Evolutionary conservation across 1,139 yeast genomes (phyloP).

Genomic region (Chernovozyma aurita): DNA sequence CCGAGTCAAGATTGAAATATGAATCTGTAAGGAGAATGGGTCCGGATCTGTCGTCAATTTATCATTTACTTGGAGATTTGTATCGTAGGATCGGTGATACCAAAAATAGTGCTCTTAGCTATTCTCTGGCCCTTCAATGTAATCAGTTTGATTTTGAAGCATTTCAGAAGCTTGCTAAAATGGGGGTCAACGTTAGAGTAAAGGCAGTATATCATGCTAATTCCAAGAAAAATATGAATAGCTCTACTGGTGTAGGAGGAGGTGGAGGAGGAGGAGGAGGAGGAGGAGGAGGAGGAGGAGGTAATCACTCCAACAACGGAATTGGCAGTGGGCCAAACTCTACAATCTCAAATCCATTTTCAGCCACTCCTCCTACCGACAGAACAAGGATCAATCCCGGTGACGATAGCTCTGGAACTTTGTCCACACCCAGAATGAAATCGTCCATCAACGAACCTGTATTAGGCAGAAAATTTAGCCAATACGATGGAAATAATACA

Average conservation of each 20-base stretch:
- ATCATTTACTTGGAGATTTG: constrained; percentile 67
- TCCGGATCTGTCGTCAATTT: constrained; percentile 67
- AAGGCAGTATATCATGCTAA: constrained; percentile 49
- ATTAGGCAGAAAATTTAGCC: constrained; percentile 1
- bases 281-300: not conserved
- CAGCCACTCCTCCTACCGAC: constrained; percentile 4
- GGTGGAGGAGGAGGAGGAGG: not conserved
- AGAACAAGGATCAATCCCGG: not conserved
- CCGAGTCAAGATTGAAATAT: constrained; percentile 28
- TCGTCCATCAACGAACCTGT: not conserved
- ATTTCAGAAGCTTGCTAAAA: constrained; percentile 65
- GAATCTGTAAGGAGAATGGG: constrained; percentile 29
- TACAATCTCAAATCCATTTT: constrained; percentile 4
- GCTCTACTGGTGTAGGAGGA: constrained; percentile 1
- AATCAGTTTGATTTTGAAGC: constrained; percentile 90
- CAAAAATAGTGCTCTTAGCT: constrained; percentile 62
- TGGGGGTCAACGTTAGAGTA: constrained; percentile 66
- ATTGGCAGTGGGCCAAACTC: not conserved
- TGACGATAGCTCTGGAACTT: not conserved
- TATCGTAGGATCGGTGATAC: constrained; percentile 55
- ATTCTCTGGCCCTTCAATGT: constrained; percentile 60
- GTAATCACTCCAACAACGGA: not conserved
- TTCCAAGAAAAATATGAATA: constrained; percentile 4
- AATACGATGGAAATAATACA: not conserved
- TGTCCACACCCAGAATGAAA: not conserved